Percentiles rank a stretch among this genome's conserved stretches.
Conservation (phyloP, 345 rosid species). For the Clarkia xantiana region DNA sequence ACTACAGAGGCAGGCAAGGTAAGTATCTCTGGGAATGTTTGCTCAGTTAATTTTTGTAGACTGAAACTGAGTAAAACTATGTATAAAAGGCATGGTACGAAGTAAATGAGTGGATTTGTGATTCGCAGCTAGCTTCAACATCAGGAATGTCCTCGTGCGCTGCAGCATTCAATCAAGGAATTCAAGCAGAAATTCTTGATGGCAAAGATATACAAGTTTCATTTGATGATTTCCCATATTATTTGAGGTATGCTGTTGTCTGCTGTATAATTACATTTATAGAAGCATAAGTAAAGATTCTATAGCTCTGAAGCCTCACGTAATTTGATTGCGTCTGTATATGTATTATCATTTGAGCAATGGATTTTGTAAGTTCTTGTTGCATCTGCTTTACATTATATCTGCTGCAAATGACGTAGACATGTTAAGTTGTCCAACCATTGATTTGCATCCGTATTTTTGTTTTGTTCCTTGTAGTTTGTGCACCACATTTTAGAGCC, state of each 20-base stretch:
- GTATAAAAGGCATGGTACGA: conserved; percentile 67
- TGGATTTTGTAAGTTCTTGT: no score
- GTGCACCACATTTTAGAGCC: no score
- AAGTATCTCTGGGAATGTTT: conserved; percentile 46
- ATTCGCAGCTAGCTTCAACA: conserved; percentile 46
- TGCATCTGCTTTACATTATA: no score
- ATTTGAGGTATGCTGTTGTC: conserved; percentile 46
- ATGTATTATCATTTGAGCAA: no score
- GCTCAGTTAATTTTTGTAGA: conserved; percentile 44
- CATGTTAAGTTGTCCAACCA: no score
- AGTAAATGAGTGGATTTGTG: conserved; percentile 50
- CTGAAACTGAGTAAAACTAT: conserved; percentile 51
- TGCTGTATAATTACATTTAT: not conserved
- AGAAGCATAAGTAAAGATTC: no score
- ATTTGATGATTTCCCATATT: conserved; percentile 73
- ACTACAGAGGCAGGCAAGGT: conserved; percentile 58
- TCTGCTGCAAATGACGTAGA: no score
- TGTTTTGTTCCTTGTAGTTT: no score
- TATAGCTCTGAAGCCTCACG: no score
- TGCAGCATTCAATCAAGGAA: conserved; percentile 46
- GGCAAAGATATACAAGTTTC: conserved; percentile 58
- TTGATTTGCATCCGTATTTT: no score
- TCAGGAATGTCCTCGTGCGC: conserved; percentile 38
- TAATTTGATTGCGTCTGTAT: no score
- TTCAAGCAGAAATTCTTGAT: conserved; percentile 65